Evolutionary conservation across 768 basidiomycete species (phyloP), one percentile per base, ranked within the genome.

Genomic region (Amanita inopinata): DNA sequence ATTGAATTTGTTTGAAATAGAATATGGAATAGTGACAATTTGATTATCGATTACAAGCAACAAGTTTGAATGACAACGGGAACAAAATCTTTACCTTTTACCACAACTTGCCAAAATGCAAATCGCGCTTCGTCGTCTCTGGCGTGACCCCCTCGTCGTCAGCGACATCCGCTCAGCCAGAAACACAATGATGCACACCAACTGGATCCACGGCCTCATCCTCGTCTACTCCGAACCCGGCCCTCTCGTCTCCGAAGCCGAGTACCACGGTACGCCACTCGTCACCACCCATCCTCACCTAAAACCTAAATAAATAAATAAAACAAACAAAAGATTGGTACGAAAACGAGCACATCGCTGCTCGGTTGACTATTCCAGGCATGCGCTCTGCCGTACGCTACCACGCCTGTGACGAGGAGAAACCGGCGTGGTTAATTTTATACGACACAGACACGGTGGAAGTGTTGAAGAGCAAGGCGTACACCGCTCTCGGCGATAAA

Each of bases 271-370:
- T 58, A 43, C 23, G 50, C 33, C 36, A n/a, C n/a, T n/a, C n/a
- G n/a, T n/a, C n/a, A n/a, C 12, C 22, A 28, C 9, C 11, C 2
- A 17, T 40, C 19, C 31, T 32, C 30, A 11, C 10, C 19, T 22
- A 19, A 19, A 18, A 24, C 7, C 24, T n/a, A n/a, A n/a, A n/a
- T n/a, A n/a, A n/a, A n/a, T n/a, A n/a, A n/a, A 24, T 9, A 38
- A 33, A 19, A n/a, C 17, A 4, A 14, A 19, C 23, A 14, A 17
- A n/a, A 64, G 62, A 61, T 23, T 64, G 60, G 60, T 62, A 61
- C 48, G 55, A 61, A 30, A 54, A 47, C 11, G 62, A 64, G 45
- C 62, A 64, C 36, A 51, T 51, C 31, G 58, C 61, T 10, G 49
- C 52, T 20, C 56, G 61, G 17, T 36, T 61, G 8, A 53, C 54